Conservation (phyloP, 352 stramenopile genomes). For the Globisporangium lucens region DNA sequence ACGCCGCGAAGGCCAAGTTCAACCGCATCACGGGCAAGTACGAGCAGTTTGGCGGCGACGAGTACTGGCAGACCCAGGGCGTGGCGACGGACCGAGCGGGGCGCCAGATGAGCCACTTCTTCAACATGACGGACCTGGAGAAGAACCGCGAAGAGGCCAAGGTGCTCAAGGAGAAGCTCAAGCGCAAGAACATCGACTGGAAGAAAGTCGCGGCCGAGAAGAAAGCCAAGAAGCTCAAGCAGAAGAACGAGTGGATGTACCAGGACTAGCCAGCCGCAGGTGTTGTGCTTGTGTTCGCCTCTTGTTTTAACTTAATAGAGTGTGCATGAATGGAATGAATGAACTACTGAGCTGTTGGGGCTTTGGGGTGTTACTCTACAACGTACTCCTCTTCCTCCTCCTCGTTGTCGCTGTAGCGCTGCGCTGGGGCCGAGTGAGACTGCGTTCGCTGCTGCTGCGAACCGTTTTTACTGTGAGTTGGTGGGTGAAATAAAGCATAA, state of each 20-base stretch:
- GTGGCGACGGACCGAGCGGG: slow-evolving; percentile 67
- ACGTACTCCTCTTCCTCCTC: slow-evolving; percentile 73
- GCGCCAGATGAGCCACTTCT: slow-evolving; percentile 87
- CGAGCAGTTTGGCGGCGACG: slow-evolving; percentile 57
- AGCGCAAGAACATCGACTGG: slow-evolving; percentile 86
- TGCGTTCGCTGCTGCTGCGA: slow-evolving; percentile 16
- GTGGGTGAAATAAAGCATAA: background rate
- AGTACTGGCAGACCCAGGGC: slow-evolving; percentile 61
- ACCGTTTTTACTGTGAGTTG: slow-evolving; percentile 25
- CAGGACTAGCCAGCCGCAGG: slow-evolving; percentile 41
- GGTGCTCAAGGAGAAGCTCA: slow-evolving; percentile 74
- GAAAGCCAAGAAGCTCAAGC: slow-evolving; percentile 84
- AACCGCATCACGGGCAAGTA: slow-evolving; percentile 77
- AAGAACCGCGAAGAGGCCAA: slow-evolving; percentile 80
- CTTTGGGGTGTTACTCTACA: slow-evolving; percentile 43
- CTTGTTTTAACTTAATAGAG: slow-evolving; percentile 17
- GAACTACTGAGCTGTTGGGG: background rate
- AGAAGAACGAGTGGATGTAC: slow-evolving; percentile 85
- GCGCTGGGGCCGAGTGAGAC: slow-evolving; percentile 7
- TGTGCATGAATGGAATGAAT: slow-evolving; percentile 2
- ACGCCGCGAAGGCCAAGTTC: slow-evolving; percentile 70
- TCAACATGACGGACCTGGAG: slow-evolving; percentile 73
- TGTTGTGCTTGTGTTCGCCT: background rate
- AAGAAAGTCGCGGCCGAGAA: slow-evolving; percentile 84
- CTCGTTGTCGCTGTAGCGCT: slow-evolving; percentile 40